phyloP scores from a whole-genome alignment of 306 rosid genomes.

The Prunus mongolica region DNA sequence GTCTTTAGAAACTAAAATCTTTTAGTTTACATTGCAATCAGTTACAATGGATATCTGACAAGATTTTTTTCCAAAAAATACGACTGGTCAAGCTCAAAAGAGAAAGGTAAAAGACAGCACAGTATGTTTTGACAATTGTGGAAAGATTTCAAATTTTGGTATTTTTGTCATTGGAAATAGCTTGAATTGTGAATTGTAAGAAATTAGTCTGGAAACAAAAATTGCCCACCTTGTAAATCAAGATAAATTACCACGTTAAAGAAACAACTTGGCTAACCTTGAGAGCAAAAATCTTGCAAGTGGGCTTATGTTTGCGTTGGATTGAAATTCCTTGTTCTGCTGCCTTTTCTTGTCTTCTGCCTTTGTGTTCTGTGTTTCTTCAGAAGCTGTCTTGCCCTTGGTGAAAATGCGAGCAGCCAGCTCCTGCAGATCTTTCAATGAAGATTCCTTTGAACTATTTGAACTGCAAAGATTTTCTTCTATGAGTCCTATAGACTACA shows the following conservation, averaged over 20 bases:
- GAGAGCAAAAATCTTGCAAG: conserved; percentile 96
- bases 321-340: conserved; percentile 59
- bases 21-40: not conserved
- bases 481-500: conserved; percentile 6
- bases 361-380: conserved; percentile 39
- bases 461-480: conserved; percentile 49
- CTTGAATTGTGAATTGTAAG: not conserved
- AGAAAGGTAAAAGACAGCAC: too few species aligned
- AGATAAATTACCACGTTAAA: not conserved
- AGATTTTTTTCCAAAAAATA: not conserved
- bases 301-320: conserved; percentile 79
- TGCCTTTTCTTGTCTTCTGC: conserved; percentile 52
- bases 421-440: conserved; percentile 77
- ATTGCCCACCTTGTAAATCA: not conserved
- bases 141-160: not conserved
- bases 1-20: not conserved
- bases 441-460: conserved; percentile 71
- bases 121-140: too few species aligned
- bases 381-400: conserved; percentile 44
- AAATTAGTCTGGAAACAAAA: not conserved
- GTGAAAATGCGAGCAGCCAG: conserved; percentile 54
- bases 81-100: not conserved
- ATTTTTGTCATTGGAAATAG: not conserved
- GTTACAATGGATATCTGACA: not conserved
- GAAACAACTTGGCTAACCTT: conserved; percentile 51